phyloP scores from a whole-genome alignment of 495 filamentous ascomycete species.

The Aspergillus sclerotioniger region DNA sequence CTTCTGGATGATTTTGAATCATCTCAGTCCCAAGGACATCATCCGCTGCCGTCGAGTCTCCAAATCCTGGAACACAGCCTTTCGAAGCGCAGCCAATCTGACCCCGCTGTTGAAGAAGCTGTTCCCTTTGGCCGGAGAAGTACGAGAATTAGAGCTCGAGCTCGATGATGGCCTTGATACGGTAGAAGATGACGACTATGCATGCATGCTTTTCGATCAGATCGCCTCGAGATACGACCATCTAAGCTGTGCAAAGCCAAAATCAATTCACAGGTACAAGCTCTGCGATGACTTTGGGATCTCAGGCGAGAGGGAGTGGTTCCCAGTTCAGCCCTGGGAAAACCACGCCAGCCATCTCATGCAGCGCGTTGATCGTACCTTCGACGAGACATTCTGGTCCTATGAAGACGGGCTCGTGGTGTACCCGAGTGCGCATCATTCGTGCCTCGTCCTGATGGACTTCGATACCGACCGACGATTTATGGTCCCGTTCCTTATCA shows the following conservation, averaged over 20 bases:
- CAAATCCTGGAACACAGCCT: constrained; percentile 52
- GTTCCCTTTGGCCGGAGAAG: constrained; percentile 56
- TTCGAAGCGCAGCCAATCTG: constrained; percentile 47
- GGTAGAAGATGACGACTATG: constrained; percentile 21
- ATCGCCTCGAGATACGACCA: constrained; percentile 58
- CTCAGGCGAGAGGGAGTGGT: constrained; percentile 37
- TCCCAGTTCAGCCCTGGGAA: constrained; percentile 57
- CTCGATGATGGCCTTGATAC: not conserved
- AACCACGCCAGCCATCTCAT: constrained; percentile 46
- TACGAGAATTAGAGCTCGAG: constrained; percentile 36
- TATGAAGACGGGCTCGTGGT: constrained; percentile 60
- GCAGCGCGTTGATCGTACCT: constrained; percentile 45
- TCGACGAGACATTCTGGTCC: constrained; percentile 58
- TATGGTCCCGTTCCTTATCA: constrained; percentile 54
- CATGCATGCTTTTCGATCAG: constrained; percentile 48
- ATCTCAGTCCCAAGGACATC: constrained; percentile 50
- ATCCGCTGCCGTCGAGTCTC: constrained; percentile 57
- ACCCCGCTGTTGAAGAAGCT: constrained; percentile 48
- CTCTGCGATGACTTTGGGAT: constrained; percentile 37
- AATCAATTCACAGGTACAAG: constrained; percentile 45
- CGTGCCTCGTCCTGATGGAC: constrained; percentile 54
- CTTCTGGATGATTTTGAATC: constrained; percentile 40
- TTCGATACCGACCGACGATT: constrained; percentile 43
- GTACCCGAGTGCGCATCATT: constrained; percentile 45
- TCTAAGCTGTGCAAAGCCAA: constrained; percentile 49